Evolutionary conservation across 1,139 yeast genomes (phyloP), one percentile per base, ranked within the genome.

Genomic region (Taphrina wiesneri): DNA sequence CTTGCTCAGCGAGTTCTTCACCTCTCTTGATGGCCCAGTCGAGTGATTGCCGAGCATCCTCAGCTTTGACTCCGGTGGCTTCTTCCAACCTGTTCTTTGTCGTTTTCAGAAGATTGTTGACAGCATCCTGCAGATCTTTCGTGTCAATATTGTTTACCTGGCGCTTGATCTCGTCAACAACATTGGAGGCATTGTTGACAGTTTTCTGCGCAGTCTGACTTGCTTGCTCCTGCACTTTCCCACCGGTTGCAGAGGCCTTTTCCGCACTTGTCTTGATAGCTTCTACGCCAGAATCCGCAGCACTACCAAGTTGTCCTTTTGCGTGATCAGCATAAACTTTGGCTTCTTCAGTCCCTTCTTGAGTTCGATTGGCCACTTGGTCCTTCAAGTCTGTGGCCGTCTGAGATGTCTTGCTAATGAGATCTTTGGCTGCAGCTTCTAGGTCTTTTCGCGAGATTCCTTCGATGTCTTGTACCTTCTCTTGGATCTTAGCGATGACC

Each of bases 1-100:
- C 64, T 30, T 60, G 49, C 19, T 60, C 64, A 19, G 64, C 64
- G 1, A 60, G 43, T 51, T 60, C 59, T 21, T 54, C 59, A 6
- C 59, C 59, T 4, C 49, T 11, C 34, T 54, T 54, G 49, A 54
- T 54, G 32, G 59, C 59, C 59, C 59, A 54, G 32, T 54, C 59
- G 3, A 54, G 47, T 30, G 59, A 39, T 4, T 54, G 47, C 1
- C 59, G 46, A 39, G 59, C 57, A 13, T 60, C 56, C 2, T 60
- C 64, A 15, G 56, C 57, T 13, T 28, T 60, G 30, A 60, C 47
- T 25, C 64, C 64, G n/a, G 64, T 60, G 15, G 56, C 52, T 21
- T 60, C 46, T 21, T 52, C 56, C 30, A 60, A 26, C 32, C 47
- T 60, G 15, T 39, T 25, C 43, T 51, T 49, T 13, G 57, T 30